Base-by-base conservation (phyloP, 139 green algal genomes). In the Chlamydomonas sp. region DNA sequence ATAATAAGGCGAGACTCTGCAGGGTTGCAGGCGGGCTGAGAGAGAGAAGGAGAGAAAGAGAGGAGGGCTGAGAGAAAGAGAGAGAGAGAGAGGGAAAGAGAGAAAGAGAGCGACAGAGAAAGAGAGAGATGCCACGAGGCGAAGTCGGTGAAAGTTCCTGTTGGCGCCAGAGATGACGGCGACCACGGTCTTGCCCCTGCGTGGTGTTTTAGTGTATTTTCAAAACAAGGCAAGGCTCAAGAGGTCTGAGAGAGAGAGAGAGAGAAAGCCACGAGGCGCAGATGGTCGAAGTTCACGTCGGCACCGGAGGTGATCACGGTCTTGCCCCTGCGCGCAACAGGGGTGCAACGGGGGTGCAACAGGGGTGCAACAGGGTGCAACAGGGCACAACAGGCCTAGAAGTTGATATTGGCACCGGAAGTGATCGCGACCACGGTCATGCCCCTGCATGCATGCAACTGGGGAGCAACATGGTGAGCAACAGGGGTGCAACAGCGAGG, bases 201-300 rank as follows among this genome's bases (percentile, higher is more conserved):
- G n/a, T n/a, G n/a, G n/a, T n/a, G n/a, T n/a, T n/a, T n/a, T n/a
- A n/a, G n/a, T n/a, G n/a, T n/a, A n/a, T n/a, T n/a, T n/a, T n/a
- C n/a, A n/a, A n/a, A n/a, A n/a, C n/a, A n/a, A n/a, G n/a, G n/a
- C n/a, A n/a, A n/a, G n/a, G n/a, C n/a, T n/a, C n/a, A n/a, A n/a
- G n/a, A n/a, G n/a, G n/a, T n/a, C n/a, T n/a, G n/a, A n/a, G n/a
- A n/a, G n/a, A n/a, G n/a, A n/a, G n/a, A n/a, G n/a, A n/a, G n/a
- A 28, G 85, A 89, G 3, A 95, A 66, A 1, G 89, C 78, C 36
- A 98, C 90, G 33, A 97, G 78, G 1, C 93, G 81, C 74, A 98
- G 83, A 30, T 89, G 84, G 70, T 98, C 90, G 83, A 98, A 98
- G 83, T 99, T 99, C 71, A 96, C 95, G 76, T 96, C 95, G 69